Evolutionary conservation across 2,329 filamentous ascomycete species (phyloP).

Genomic region (Myriosclerotinia scirpicola): DNA sequence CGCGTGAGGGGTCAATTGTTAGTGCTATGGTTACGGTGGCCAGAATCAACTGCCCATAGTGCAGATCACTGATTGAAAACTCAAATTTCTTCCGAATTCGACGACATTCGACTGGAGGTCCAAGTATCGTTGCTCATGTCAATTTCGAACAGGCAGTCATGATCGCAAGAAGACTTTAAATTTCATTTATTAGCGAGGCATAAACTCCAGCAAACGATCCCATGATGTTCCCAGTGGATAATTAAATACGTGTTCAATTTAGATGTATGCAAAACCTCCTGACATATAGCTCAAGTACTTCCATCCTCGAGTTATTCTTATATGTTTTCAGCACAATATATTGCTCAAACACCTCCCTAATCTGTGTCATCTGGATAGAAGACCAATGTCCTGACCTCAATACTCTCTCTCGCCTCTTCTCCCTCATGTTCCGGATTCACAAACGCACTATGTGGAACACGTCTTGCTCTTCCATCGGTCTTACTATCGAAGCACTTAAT

Average conservation of each 20-base stretch:
- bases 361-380: conserved; percentile 42
- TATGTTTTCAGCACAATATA: not conserved
- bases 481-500: conserved; percentile 64
- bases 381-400: conserved; percentile 56
- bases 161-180: too few relatives aligned
- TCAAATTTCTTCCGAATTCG: too few relatives aligned
- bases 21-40: too few relatives aligned
- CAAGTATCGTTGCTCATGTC: too few relatives aligned
- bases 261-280: too few relatives aligned
- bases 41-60: too few relatives aligned
- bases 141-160: too few relatives aligned
- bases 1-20: too few relatives aligned
- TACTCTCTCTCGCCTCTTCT: conserved; percentile 51
- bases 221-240: not conserved
- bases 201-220: not conserved
- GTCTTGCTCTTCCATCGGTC: conserved; percentile 52
- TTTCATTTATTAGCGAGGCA: too few relatives aligned
- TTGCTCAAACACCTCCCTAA: not conserved
- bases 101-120: too few relatives aligned
- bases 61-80: too few relatives aligned
- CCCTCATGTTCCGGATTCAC: conserved; percentile 48
- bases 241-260: not conserved
- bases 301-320: not conserved
- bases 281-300: not conserved
- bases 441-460: conserved; percentile 59